Conservation (phyloP, 371 early-diverging fungal species). For the Mortierella sp. region DNA sequence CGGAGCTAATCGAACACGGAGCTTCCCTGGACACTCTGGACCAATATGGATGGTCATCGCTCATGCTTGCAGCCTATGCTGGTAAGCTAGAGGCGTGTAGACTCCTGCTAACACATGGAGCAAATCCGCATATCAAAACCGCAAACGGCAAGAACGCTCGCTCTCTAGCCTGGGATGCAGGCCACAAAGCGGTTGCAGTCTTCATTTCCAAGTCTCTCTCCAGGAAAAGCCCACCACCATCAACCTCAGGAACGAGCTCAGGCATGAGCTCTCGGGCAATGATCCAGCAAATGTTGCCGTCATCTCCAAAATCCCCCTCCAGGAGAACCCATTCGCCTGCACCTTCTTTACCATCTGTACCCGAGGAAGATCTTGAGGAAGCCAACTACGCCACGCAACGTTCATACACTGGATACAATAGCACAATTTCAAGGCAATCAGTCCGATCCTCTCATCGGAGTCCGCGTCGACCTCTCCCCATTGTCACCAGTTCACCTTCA, state of each 20-base stretch:
- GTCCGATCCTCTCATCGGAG: constrained; percentile 14
- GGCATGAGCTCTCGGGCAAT: constrained; percentile 20
- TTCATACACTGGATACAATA: constrained; percentile 34
- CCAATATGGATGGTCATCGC: constrained; percentile 56
- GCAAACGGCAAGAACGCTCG: constrained; percentile 55
- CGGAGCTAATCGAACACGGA: constrained; percentile 45
- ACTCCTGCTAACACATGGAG: constrained; percentile 46
- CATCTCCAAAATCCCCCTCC: constrained; percentile 36
- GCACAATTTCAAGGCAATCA: constrained; percentile 41
- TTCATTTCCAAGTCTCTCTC: constrained; percentile 42
- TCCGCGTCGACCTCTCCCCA: constrained; percentile 19
- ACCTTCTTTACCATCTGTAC: constrained; percentile 39
- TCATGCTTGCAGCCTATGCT: constrained; percentile 58
- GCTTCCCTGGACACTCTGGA: constrained; percentile 49
- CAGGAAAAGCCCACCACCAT: constrained; percentile 6
- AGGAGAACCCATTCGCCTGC: constrained; percentile 40
- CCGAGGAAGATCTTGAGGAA: constrained; percentile 30
- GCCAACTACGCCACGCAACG: constrained; percentile 18
- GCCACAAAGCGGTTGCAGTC: constrained; percentile 41
- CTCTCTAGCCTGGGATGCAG: constrained; percentile 53
- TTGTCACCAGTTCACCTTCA: constrained; percentile 4
- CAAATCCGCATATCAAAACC: constrained; percentile 47
- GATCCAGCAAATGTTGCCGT: constrained; percentile 28
- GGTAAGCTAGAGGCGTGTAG: constrained; percentile 50
- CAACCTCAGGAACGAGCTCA: constrained; percentile 19